Percentiles rank a stretch among this genome's conserved stretches.
phyloP scores from a whole-genome alignment of 148 eudicot species.

The Euryodendron excelsum region DNA sequence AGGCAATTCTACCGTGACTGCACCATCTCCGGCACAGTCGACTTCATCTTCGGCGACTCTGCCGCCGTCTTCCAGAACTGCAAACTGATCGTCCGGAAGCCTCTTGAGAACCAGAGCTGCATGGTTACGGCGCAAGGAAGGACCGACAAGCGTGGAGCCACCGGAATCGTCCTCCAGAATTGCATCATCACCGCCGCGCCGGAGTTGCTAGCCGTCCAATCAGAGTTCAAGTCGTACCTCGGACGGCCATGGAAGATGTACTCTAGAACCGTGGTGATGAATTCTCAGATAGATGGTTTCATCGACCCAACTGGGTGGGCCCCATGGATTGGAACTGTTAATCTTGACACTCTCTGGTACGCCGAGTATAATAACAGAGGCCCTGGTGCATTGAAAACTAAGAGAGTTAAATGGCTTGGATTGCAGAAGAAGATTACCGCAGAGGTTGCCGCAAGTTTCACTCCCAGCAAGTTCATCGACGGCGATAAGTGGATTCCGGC shows the following conservation, averaged over 20 bases:
- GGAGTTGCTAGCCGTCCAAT: constrained; percentile 23
- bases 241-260: constrained; percentile 76
- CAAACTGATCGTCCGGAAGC: constrained; percentile 45
- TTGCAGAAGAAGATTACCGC: constrained; percentile 32
- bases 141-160: constrained; percentile 22
- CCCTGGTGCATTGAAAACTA: not conserved
- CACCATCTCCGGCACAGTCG: constrained; percentile 63
- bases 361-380: constrained; percentile 47
- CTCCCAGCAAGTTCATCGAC: constrained; percentile 23
- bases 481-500: constrained; percentile 47
- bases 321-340: constrained; percentile 46
- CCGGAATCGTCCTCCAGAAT: constrained; percentile 45
- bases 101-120: constrained; percentile 36
- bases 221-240: constrained; percentile 37
- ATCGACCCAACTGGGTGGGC: constrained; percentile 56
- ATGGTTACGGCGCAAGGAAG: constrained; percentile 58
- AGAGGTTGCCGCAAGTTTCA: constrained; percentile 18
- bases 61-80: constrained; percentile 59
- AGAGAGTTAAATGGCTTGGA: constrained; percentile 53
- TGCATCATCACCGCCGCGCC: constrained; percentile 49
- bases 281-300: constrained; percentile 45
- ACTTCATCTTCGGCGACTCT: constrained; percentile 65
- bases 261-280: constrained; percentile 69
- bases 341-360: constrained; percentile 44
- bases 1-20: constrained; percentile 69